A percentile compares a stretch with the other conserved stretches of the same genome.
These are phyloP conservation scores for Liquidambar formosana DNA, from an alignment of 164 flowering plant genomes.

Conservation along the genomic window DNA sequence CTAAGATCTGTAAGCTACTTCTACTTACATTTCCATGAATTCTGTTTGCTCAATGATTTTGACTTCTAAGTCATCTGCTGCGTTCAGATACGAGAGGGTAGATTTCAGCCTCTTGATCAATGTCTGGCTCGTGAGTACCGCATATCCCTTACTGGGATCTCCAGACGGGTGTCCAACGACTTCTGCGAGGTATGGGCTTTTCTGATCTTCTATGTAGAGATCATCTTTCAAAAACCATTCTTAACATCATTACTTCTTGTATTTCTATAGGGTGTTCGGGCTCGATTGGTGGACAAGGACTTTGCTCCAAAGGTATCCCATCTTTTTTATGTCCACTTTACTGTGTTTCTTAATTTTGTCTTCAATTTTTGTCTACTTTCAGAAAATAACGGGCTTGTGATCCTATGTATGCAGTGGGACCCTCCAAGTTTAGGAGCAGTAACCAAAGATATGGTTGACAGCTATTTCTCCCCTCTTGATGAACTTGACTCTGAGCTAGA, in stretches of 20 bases:
- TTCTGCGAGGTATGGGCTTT: slow-evolving; percentile 65
- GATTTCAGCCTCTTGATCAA: slow-evolving; percentile 81
- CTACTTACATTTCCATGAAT: background rate
- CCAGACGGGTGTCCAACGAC: slow-evolving; percentile 62
- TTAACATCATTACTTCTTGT: background rate
- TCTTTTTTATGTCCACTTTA: background rate
- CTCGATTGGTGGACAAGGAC: slow-evolving; percentile 82
- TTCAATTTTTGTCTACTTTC: background rate
- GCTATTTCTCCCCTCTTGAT: slow-evolving; percentile 49
- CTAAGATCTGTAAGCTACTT: slow-evolving; percentile 68
- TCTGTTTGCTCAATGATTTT: background rate
- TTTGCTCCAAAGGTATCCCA: slow-evolving; percentile 80
- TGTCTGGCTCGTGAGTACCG: slow-evolving; percentile 83
- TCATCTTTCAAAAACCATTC: background rate
- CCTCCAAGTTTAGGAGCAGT: slow-evolving; percentile 68
- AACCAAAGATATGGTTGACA: slow-evolving; percentile 82
- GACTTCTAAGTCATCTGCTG: slow-evolving; percentile 1
- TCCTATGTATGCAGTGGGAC: slow-evolving; percentile 66
- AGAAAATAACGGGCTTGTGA: background rate
- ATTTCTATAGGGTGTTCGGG: slow-evolving; percentile 70
- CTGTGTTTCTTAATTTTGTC: background rate
- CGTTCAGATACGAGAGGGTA: slow-evolving; percentile 78
- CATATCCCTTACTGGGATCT: slow-evolving; percentile 59
- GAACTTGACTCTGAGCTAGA: slow-evolving; percentile 68
- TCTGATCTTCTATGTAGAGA: background rate